These are phyloP conservation scores for Globisporangium echinulatum DNA, from an alignment of 352 stramenopile genomes.

Conservation along the genomic window DNA sequence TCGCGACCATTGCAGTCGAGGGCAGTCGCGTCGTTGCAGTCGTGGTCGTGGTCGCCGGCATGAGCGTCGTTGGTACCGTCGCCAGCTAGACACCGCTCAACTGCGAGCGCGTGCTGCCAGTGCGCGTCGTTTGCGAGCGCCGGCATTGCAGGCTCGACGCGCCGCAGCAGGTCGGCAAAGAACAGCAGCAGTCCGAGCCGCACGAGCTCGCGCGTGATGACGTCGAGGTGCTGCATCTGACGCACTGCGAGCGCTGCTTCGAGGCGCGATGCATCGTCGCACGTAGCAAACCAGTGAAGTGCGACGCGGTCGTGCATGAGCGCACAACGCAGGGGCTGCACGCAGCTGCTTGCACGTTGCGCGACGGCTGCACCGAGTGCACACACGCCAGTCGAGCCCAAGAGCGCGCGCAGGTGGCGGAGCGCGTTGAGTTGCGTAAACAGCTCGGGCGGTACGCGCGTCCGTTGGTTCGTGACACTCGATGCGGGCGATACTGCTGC, in stretches of 20 bases:
- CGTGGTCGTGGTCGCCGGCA: not conserved
- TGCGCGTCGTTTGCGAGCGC: not conserved
- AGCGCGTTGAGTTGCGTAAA: constrained; percentile 10
- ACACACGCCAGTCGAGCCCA: constrained; percentile 10
- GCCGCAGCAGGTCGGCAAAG: constrained; percentile 13
- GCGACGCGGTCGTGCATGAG: constrained; percentile 28
- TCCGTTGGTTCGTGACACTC: not conserved
- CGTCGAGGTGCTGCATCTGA: constrained; percentile 25
- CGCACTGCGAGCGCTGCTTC: constrained; percentile 23
- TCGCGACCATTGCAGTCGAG: not conserved
- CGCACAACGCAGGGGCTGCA: constrained; percentile 9
- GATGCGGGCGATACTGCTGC: not conserved
- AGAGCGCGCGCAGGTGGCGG: constrained; percentile 8
- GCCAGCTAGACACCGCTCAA: constrained; percentile 9
- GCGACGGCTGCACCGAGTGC: constrained; percentile 2
- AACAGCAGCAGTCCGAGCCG: constrained; percentile 14
- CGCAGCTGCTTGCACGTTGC: constrained; percentile 5
- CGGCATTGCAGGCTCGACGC: not conserved
- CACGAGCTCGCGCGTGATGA: constrained; percentile 1
- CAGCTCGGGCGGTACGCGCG: not conserved
- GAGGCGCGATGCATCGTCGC: constrained; percentile 13
- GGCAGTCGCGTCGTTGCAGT: not conserved
- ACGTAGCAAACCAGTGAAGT: constrained; percentile 23
- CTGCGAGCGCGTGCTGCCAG: constrained; percentile 10
- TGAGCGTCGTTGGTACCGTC: constrained; percentile 13